These are phyloP conservation scores for Cladosporium colombiae DNA, from an alignment of 2,329 filamentous ascomycete species.

Conservation along the genomic window DNA sequence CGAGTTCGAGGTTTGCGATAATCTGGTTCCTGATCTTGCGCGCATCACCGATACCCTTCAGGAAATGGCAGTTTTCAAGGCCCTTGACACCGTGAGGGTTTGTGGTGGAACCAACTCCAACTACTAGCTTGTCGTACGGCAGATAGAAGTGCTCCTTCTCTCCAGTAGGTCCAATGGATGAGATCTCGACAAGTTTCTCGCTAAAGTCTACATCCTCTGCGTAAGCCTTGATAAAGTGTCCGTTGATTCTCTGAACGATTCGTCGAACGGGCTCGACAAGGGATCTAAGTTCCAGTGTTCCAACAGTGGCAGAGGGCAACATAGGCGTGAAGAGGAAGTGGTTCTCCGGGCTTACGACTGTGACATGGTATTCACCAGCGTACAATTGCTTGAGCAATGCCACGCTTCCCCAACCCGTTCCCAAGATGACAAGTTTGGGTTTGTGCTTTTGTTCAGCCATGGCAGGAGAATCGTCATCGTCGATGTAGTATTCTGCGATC, in stretches of 20 bases:
- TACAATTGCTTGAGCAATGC: constrained; percentile 87
- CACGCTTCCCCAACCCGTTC: constrained; percentile 93
- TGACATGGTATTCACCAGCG: constrained; percentile 91
- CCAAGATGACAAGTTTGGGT: constrained; percentile 87
- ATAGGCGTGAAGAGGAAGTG: constrained; percentile 99
- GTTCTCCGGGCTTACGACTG: constrained; percentile 89
- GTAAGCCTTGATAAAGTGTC: constrained; percentile 85
- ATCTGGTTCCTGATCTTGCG: constrained; percentile 85
- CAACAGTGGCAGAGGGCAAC: constrained; percentile 94
- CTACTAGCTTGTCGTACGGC: constrained; percentile 93
- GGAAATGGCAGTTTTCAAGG: constrained; percentile 87
- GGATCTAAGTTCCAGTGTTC: constrained; percentile 86
- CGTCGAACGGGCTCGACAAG: constrained; percentile 89
- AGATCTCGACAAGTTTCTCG: constrained; percentile 84
- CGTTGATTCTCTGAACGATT: constrained; percentile 74
- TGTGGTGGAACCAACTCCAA: constrained; percentile 87
- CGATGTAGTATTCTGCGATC: constrained; percentile 82
- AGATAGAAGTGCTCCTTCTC: constrained; percentile 84
- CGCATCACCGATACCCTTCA: constrained; percentile 94
- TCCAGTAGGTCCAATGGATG: constrained; percentile 69
- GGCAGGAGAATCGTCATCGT: constrained; percentile 78
- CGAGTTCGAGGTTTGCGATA: constrained; percentile 83
- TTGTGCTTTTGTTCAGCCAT: constrained; percentile 78
- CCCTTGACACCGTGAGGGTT: constrained; percentile 97
- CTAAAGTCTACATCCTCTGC: constrained; percentile 92